Evolutionary conservation across 1,284 basidiomycete genomes (phyloP), one percentile per base, ranked within the genome.

Genomic region (Marasmius fiardii): DNA sequence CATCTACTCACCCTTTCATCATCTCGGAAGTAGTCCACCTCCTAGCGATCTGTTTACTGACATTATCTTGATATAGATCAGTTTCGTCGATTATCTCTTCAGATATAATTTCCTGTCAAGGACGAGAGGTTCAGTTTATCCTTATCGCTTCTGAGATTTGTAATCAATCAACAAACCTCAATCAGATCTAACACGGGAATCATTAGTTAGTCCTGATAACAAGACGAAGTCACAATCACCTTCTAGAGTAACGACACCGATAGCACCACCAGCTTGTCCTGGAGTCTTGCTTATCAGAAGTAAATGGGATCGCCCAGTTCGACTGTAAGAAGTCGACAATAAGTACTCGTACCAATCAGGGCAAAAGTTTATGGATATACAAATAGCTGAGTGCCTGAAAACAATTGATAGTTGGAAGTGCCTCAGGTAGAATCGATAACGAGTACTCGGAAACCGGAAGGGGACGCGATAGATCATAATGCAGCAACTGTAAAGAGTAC

Each of bases 241-340:
- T 80, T 91, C 89, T 2, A 90, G 79, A 0, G 88, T 91, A 55
- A 93, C 80, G 2, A 93, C 86, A 31, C 92, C 93, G 28, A 93
- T 77, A 2, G 86, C 93, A 37, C 94, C 94, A 11, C 88, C 87
- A 3, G 85, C 75, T 43, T 79, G 72, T 0, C 94, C 94, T 0
- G 95, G 95, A 0, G 90, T 90, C 10, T 78, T 78, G 62, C 90
- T 93, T 34, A 98, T 84, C 23, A 98, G 77, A 21, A 98, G 78
- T 61, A 98, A 79, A 72, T 98, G 95, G 0, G 94, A 92, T 51
- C 95, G 86, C 8, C 95, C 95, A 2, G 94, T 95, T 79, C 98
- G 95, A 79, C 93, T 94, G 64, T 1, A 47, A 14, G 18, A 20
- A 1, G 20, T 21, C n/a, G 21, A 34, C 12, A 33, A 33, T 10